Evolutionary conservation across 1,139 yeast genomes (phyloP).

Genomic region (Saccharomycopsis hybrid): DNA sequence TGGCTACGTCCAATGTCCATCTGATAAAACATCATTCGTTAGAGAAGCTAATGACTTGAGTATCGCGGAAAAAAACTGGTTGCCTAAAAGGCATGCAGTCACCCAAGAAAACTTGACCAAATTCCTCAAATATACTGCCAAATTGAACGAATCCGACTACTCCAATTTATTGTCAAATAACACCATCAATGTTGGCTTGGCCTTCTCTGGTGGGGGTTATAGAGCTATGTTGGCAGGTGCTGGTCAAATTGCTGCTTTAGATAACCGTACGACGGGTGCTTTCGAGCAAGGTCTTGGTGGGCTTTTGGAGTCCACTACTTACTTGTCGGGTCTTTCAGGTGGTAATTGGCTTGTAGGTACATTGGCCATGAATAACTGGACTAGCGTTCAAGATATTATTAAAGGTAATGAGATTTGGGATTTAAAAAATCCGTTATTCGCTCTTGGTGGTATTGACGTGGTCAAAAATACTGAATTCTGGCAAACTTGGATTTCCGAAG

Average conservation of each 20-base stretch:
- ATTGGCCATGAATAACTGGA: slow-evolving; percentile 70
- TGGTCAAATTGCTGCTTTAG: slow-evolving; percentile 79
- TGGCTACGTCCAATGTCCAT: slow-evolving; percentile 16
- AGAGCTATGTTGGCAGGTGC: slow-evolving; percentile 91
- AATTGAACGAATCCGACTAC: slow-evolving; percentile 54
- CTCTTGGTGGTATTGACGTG: slow-evolving; percentile 39
- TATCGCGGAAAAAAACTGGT: slow-evolving; percentile 30
- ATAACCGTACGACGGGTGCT: slow-evolving; percentile 58
- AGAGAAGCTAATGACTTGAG: slow-evolving; percentile 33
- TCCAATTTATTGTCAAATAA: slow-evolving; percentile 26
- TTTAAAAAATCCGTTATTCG: slow-evolving; percentile 42
- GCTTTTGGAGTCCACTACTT: slow-evolving; percentile 63
- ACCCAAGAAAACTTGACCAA: slow-evolving; percentile 47
- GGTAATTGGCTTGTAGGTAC: slow-evolving; percentile 51
- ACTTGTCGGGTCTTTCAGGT: slow-evolving; percentile 67
- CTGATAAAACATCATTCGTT: slow-evolving; percentile 28
- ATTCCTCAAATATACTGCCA: slow-evolving; percentile 48
- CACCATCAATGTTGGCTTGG: slow-evolving; percentile 45
- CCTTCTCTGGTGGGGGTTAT: slow-evolving; percentile 90
- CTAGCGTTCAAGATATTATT: slow-evolving; percentile 55
- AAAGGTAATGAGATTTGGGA: slow-evolving; percentile 59
- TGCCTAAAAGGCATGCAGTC: slow-evolving; percentile 36
- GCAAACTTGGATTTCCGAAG: slow-evolving; percentile 34
- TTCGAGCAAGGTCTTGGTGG: slow-evolving; percentile 69
- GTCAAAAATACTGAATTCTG: slow-evolving; percentile 32